phyloP scores from a whole-genome alignment of 2,329 filamentous ascomycete genomes.

The Nemania sp. region DNA sequence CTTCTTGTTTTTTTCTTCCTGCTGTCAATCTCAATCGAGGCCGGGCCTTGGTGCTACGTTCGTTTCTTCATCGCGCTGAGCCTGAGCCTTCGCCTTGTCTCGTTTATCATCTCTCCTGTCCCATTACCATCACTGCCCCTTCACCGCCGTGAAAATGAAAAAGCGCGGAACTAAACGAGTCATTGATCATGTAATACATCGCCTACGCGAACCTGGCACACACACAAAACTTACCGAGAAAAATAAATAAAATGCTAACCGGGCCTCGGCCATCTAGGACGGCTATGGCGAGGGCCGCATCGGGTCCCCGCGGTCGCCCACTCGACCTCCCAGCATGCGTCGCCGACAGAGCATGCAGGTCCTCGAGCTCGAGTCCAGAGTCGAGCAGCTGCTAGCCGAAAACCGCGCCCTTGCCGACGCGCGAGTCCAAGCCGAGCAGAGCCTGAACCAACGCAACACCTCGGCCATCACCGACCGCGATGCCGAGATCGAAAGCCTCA shows the following conservation, averaged over 20 bases:
- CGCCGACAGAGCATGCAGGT: slow-evolving; percentile 97
- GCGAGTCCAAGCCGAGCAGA: slow-evolving; percentile 69
- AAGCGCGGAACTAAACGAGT: background rate
- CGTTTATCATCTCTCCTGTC: background rate
- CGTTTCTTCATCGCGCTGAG: no score
- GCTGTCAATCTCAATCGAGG: no score
- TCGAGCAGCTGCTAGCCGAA: slow-evolving; percentile 84
- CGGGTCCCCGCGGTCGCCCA: slow-evolving; percentile 87
- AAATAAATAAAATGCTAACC: background rate
- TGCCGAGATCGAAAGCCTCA: slow-evolving; percentile 81
- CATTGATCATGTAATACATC: background rate
- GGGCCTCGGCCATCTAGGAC: slow-evolving; percentile 62
- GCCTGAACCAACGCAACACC: slow-evolving; percentile 66
- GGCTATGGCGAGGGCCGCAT: slow-evolving; percentile 87
- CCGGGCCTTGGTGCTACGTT: no score
- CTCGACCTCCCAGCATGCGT: slow-evolving; percentile 91
- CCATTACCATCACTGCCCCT: no score
- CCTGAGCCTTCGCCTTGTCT: background rate
- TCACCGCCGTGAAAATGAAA: no score
- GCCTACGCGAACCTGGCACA: no score
- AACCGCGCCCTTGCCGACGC: slow-evolving; percentile 79
- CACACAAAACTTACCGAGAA: background rate
- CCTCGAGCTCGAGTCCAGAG: slow-evolving; percentile 82
- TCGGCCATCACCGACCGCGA: slow-evolving; percentile 79
- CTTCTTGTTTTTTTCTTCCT: background rate